Conservation (phyloP, 768 basidiomycete genomes). For the Suillus subluteus region DNA sequence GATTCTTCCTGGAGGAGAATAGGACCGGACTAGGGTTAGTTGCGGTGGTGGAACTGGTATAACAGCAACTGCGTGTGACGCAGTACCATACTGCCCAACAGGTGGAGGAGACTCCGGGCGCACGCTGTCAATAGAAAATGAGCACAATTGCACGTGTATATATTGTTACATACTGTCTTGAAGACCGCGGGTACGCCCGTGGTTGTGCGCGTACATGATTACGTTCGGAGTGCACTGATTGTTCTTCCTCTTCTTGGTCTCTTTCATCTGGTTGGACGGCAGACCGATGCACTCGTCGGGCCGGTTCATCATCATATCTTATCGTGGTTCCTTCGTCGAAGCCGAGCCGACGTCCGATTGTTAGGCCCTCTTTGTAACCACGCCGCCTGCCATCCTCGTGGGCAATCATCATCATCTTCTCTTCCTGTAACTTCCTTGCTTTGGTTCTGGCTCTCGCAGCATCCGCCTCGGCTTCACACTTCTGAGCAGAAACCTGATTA, state of each 20-base stretch:
- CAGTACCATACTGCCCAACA: constrained; percentile 24
- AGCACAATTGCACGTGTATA: constrained; percentile 7
- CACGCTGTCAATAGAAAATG: constrained; percentile 18
- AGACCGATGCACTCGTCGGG: constrained; percentile 17
- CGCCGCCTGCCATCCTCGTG: constrained; percentile 46
- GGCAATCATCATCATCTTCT: constrained; percentile 43
- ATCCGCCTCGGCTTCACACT: constrained; percentile 48
- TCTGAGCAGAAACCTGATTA: constrained; percentile 44
- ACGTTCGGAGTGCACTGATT: constrained; percentile 21
- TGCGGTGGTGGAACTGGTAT: constrained; percentile 27
- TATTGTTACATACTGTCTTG: constrained; percentile 11
- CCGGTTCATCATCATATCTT: constrained; percentile 14
- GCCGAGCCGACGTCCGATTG: constrained; percentile 33
- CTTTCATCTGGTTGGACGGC: constrained; percentile 18
- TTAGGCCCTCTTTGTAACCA: constrained; percentile 47
- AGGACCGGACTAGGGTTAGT: constrained; percentile 17
- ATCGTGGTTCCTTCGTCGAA: constrained; percentile 32
- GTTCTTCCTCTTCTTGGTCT: constrained; percentile 22
- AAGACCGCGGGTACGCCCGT: constrained; percentile 20
- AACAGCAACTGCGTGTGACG: constrained; percentile 17
- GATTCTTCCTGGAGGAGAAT: constrained; percentile 14
- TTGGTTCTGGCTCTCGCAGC: constrained; percentile 49
- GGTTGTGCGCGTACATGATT: constrained; percentile 19
- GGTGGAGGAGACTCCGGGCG: constrained; percentile 34
- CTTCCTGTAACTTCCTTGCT: constrained; percentile 46